These are phyloP conservation scores for Gynochthodes officinalis DNA, from an alignment of 257 asterid species.

Conservation along the genomic window DNA sequence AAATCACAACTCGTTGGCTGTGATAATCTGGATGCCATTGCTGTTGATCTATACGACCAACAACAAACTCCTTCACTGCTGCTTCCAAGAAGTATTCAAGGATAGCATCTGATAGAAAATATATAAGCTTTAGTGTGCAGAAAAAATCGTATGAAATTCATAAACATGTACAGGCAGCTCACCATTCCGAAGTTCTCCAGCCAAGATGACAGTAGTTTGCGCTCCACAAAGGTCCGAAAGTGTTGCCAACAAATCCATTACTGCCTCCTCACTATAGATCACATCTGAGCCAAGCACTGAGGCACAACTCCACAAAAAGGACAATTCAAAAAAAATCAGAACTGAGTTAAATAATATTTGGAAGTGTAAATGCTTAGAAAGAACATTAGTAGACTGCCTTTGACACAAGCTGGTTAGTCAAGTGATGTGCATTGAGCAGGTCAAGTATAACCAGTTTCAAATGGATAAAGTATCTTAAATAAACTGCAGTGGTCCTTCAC, in stretches of 20 bases:
- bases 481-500: too few species aligned
- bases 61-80: slow-evolving; percentile 56
- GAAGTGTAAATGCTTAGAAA: neutral
- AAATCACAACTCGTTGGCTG: slow-evolving; percentile 70
- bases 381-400: neutral
- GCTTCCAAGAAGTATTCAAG: slow-evolving; percentile 85
- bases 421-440: neutral
- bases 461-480: neutral
- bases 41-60: slow-evolving; percentile 66
- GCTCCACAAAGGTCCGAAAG: slow-evolving; percentile 62
- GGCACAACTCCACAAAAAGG: slow-evolving; percentile 8
- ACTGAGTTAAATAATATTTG: neutral
- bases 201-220: slow-evolving; percentile 74
- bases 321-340: neutral
- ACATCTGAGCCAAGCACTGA: slow-evolving; percentile 90
- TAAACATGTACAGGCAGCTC: slow-evolving; percentile 7
- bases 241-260: slow-evolving; percentile 66
- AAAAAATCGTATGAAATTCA: neutral
- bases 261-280: slow-evolving; percentile 85
- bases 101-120: slow-evolving; percentile 63
- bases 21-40: slow-evolving; percentile 89
- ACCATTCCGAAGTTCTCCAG: slow-evolving; percentile 98
- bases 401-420: neutral
- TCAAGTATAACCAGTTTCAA: neutral
- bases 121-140: neutral